Evolutionary conservation across 2,329 filamentous ascomycete species (phyloP).

Genomic region (Trichoderma simmonsii): DNA sequence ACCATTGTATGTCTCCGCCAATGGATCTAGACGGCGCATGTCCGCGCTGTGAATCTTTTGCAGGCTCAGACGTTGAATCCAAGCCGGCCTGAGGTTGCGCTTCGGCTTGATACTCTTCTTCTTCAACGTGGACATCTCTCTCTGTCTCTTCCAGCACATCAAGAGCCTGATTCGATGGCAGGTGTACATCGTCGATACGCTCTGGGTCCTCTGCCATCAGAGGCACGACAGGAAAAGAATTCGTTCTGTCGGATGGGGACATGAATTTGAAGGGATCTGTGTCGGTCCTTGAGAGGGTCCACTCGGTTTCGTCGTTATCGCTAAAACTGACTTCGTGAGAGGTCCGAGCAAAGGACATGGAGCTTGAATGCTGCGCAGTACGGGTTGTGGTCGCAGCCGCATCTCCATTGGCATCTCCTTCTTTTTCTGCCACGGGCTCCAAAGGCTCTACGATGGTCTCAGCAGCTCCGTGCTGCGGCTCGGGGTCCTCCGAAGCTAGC

Average conservation of each 20-base stretch:
- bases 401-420: neutral
- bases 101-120: conserved; percentile 32
- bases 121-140: conserved; percentile 43
- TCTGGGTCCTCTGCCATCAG: conserved; percentile 33
- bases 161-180: conserved; percentile 50
- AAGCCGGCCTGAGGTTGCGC: conserved; percentile 17
- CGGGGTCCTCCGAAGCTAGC: conserved; percentile 26
- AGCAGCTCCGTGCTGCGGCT: conserved; percentile 16
- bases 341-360: conserved; percentile 61
- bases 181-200: conserved; percentile 35
- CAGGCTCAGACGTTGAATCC: conserved; percentile 11
- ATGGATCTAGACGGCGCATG: conserved; percentile 36
- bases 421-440: neutral
- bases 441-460: neutral
- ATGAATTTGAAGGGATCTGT: conserved; percentile 56
- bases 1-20: conserved; percentile 42
- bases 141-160: conserved; percentile 54
- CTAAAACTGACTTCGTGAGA: conserved; percentile 60
- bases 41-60: conserved; percentile 21
- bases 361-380: conserved; percentile 55
- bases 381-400: neutral
- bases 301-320: conserved; percentile 59
- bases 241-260: conserved; percentile 55
- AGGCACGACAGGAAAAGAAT: conserved; percentile 61
- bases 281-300: conserved; percentile 49